phyloP scores from a whole-genome alignment of 768 basidiomycete species.

The Suillus ampliporus region DNA sequence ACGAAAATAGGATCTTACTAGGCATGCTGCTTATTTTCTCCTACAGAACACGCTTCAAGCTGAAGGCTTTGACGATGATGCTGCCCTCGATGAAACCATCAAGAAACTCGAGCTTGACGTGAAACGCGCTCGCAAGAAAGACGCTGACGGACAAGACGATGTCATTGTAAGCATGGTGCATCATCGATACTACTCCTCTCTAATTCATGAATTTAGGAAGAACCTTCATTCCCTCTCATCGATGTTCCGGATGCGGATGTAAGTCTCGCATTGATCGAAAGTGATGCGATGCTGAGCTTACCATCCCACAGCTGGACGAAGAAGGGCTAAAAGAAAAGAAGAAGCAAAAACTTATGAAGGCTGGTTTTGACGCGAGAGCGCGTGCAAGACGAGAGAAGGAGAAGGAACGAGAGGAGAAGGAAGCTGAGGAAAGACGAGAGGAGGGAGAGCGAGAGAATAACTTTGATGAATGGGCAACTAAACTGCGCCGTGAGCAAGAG shows the following conservation, averaged over 20 bases:
- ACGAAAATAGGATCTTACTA: neutral
- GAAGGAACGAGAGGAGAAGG: conserved; percentile 73
- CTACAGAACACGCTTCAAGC: conserved; percentile 60
- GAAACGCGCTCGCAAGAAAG: conserved; percentile 81
- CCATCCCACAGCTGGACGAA: conserved; percentile 70
- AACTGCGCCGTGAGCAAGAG: conserved; percentile 81
- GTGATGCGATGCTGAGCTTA: neutral
- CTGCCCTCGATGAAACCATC: conserved; percentile 77
- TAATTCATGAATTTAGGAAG: conserved; percentile 54
- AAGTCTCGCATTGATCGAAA: conserved; percentile 21
- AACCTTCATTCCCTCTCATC: conserved; percentile 88
- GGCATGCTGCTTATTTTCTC: conserved; percentile 4
- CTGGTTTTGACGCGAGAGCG: conserved; percentile 89
- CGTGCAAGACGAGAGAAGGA: conserved; percentile 88
- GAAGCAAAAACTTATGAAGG: conserved; percentile 91
- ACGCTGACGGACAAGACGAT: conserved; percentile 73
- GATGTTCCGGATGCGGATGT: conserved; percentile 91
- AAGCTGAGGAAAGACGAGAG: conserved; percentile 63
- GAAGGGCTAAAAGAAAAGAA: conserved; percentile 93
- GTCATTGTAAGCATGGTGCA: conserved; percentile 43
- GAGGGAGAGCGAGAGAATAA: conserved; percentile 79
- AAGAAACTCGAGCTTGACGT: conserved; percentile 86
- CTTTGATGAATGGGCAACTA: conserved; percentile 73
- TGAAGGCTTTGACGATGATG: conserved; percentile 81
- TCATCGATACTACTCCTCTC: neutral